phyloP scores from a whole-genome alignment of 306 rosid species.

The Inga leiocalycina region DNA sequence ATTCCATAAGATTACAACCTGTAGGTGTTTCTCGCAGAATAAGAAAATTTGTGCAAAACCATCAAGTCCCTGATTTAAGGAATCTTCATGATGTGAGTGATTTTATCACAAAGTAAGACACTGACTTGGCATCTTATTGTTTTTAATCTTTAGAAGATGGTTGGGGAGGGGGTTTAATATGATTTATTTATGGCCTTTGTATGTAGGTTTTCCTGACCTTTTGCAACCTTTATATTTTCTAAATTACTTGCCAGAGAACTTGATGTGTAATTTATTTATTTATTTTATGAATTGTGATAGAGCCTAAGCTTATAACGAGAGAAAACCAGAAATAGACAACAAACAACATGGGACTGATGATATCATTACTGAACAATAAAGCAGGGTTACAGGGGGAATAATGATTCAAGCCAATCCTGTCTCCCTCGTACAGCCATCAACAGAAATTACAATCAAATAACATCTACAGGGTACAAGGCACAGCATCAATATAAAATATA shows the following conservation, averaged over 20 bases:
- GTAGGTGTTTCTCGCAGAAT: conserved; percentile 89
- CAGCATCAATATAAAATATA: too few relatives aligned
- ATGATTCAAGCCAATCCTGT: too few relatives aligned
- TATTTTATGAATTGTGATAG: not conserved
- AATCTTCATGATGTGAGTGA: conserved; percentile 97
- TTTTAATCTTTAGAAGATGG: conserved; percentile 10
- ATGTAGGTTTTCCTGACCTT: not conserved
- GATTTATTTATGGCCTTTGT: not conserved
- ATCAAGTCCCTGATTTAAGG: conserved; percentile 84
- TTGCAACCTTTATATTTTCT: not conserved
- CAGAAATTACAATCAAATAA: too few relatives aligned
- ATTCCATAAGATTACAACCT: conserved; percentile 90
- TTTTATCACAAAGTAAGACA: conserved; percentile 85
- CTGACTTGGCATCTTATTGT: not conserved
- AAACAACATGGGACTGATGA: not conserved
- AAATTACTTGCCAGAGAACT: not conserved
- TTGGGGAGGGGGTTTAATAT: not conserved
- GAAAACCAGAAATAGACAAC: too few relatives aligned
- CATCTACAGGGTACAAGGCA: too few relatives aligned
- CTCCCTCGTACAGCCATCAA: not conserved
- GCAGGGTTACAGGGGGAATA: not conserved
- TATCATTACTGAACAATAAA: too few relatives aligned
- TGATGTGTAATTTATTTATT: not conserved
- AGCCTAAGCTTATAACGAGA: not conserved
- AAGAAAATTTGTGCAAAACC: conserved; percentile 90